phyloP scores from a whole-genome alignment of 257 asterid genomes.

The Linderniella brevidens region DNA sequence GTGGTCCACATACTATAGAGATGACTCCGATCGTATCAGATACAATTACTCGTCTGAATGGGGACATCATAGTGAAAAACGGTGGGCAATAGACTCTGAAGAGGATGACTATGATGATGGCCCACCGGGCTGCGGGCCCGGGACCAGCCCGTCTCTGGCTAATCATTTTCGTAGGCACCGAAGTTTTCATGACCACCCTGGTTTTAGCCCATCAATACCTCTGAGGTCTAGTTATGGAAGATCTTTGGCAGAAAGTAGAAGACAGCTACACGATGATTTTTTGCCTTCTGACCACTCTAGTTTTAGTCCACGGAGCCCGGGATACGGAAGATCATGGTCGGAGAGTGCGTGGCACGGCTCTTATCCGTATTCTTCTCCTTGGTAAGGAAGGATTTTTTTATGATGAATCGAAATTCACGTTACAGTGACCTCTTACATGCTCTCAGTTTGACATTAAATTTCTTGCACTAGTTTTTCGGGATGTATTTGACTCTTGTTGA shows the following conservation, averaged over 20 bases:
- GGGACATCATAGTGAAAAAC: conserved; percentile 14
- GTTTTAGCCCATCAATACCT: conserved; percentile 10
- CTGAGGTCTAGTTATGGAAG: conserved; percentile 27
- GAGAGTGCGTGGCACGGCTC: conserved; percentile 11
- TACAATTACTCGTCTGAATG: conserved; percentile 26
- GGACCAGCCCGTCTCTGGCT: conserved; percentile 39
- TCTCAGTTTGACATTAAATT: no score
- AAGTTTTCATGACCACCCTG: conserved; percentile 15
- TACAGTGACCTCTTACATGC: no score
- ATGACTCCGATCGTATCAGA: conserved; percentile 13
- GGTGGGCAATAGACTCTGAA: conserved; percentile 14
- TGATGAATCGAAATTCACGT: no score
- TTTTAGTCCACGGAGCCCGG: no score
- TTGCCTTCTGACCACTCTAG: no score
- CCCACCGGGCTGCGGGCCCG: conserved; percentile 71
- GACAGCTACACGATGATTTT: conserved; percentile 4
- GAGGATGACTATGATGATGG: conserved; percentile 51
- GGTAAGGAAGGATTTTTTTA: conserved; percentile 3
- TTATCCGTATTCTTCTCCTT: conserved; percentile 29
- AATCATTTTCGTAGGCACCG: conserved; percentile 24
- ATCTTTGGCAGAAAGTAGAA: conserved; percentile 27
- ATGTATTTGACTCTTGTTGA: no score
- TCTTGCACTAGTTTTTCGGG: no score
- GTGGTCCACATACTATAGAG: conserved; percentile 16
- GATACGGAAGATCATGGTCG: no score